These are phyloP conservation scores for Saccharum officinarum DNA, from an alignment of 176 grass and related monocot genomes.

Conservation along the genomic window DNA sequence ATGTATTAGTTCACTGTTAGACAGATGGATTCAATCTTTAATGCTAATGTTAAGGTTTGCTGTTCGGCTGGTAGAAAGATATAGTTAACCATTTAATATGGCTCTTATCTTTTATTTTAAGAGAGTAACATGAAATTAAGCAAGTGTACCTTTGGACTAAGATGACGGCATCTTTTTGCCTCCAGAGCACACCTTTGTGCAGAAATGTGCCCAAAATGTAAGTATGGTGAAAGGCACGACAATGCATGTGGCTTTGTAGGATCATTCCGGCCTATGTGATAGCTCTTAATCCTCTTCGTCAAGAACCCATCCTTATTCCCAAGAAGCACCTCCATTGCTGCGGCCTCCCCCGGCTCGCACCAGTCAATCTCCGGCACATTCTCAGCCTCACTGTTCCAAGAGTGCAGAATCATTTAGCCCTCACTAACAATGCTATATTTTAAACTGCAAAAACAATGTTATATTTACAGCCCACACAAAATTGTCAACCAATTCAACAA, in stretches of 20 bases:
- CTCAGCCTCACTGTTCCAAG: slow-evolving; percentile 61
- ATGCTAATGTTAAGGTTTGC: background rate
- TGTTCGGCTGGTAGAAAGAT: background rate
- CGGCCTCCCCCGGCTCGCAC: slow-evolving; percentile 74
- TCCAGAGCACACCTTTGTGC: slow-evolving; percentile 83
- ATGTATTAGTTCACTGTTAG: slow-evolving; percentile 19
- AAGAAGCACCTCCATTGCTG: slow-evolving; percentile 62
- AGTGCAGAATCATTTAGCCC: slow-evolving; percentile 3
- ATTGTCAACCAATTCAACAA: background rate
- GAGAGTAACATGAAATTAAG: background rate
- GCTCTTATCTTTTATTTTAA: background rate
- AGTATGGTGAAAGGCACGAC: slow-evolving; percentile 80
- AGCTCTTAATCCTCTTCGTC: slow-evolving; percentile 78
- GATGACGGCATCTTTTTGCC: slow-evolving; percentile 51
- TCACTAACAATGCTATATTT: background rate
- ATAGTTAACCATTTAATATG: slow-evolving; percentile 2
- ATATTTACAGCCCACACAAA: background rate
- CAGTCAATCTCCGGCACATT: slow-evolving; percentile 80
- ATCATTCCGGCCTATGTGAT: slow-evolving; percentile 68
- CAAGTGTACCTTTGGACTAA: slow-evolving; percentile 59
- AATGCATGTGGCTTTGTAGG: slow-evolving; percentile 66
- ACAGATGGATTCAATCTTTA: background rate
- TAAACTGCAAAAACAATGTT: background rate
- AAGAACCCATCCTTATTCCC: slow-evolving; percentile 77
- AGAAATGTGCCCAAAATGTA: slow-evolving; percentile 97